Conservation (phyloP, 805 yeast species). For the Candida parachauliodes region DNA sequence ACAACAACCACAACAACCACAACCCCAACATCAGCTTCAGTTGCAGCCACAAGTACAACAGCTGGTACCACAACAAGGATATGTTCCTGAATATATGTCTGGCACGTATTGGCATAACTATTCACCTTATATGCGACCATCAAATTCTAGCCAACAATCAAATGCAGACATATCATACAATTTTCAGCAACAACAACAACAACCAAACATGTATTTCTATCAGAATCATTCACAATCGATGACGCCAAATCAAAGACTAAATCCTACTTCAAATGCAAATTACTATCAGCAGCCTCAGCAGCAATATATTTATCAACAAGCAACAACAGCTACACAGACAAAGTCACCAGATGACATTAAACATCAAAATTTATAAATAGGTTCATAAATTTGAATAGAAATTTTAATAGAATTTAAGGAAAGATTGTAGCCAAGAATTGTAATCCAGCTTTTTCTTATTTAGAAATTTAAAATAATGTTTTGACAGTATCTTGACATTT, state of each 20-base stretch:
- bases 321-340: background rate
- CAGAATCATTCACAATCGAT: background rate
- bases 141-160: background rate
- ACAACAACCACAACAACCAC: slow-evolving; percentile 2
- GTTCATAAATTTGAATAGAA: background rate
- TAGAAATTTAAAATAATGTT: too few species aligned
- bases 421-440: background rate
- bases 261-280: background rate
- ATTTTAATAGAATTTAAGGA: background rate
- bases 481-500: too few species aligned
- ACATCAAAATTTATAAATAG: background rate
- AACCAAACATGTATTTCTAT: slow-evolving; percentile 2
- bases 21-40: slow-evolving; percentile 1
- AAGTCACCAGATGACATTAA: background rate
- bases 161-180: slow-evolving; percentile 1
- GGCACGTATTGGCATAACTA: slow-evolving; percentile 12
- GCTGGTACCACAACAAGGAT: slow-evolving; percentile 6
- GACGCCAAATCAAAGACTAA: background rate
- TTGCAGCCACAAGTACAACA: slow-evolving; percentile 2
- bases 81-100: slow-evolving; percentile 8
- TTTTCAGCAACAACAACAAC: slow-evolving; percentile 5
- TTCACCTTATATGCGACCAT: slow-evolving; percentile 6
- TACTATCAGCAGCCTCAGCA: background rate
- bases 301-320: background rate
- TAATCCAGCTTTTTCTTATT: too few species aligned